Base-by-base conservation (phyloP, 2,329 filamentous ascomycete species). In the Apiospora hydei region DNA sequence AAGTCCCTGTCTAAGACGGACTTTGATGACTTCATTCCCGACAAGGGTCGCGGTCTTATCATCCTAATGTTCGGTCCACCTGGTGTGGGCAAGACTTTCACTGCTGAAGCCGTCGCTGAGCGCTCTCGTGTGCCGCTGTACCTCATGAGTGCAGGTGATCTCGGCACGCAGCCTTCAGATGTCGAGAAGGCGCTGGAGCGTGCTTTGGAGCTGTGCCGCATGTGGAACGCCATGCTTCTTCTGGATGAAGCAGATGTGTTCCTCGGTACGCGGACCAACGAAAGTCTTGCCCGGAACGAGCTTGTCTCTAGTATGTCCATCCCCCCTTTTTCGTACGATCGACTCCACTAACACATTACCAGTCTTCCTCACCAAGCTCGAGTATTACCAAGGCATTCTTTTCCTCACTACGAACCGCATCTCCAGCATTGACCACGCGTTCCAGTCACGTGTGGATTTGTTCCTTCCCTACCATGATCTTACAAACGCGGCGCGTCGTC, bases 21-120 rank as follows among this genome's bases (percentile, higher is more conserved):
- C 30, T n/a, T 73, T 21, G 75, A 78, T 1, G 71, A 76, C 34
- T 51, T 75, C 4, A 73, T 76, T 41, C 69, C 68, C 14, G 75
- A 73, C n/a, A 76, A 76, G 30, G 75, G 75, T 11, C 53, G 84
- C 44, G 84, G 85, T 3, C 78, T 86, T 14, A 82, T 86, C 71
- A 80, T 86, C 34, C 80, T 87, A 0, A 80, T 87, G 16, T 83
- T 81, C 8, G 84, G 85, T 0, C 83, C 83, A 0, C 84, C 85
- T 0, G 85, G 85, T 1, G 85, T 83, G 0, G 85, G 85, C 34
- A 87, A 77, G 61, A 76, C 75, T 1, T 76, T 82, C 26, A 83
- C 81, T 1, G 82, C 81, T 2, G 80, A 83, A 71, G 79, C 81
- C 11, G 78, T 83, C 5, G 80, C 84, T 18, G 85, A 81, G 69